phyloP scores from a whole-genome alignment of 306 rosid genomes.

The Canavalia gladiata region DNA sequence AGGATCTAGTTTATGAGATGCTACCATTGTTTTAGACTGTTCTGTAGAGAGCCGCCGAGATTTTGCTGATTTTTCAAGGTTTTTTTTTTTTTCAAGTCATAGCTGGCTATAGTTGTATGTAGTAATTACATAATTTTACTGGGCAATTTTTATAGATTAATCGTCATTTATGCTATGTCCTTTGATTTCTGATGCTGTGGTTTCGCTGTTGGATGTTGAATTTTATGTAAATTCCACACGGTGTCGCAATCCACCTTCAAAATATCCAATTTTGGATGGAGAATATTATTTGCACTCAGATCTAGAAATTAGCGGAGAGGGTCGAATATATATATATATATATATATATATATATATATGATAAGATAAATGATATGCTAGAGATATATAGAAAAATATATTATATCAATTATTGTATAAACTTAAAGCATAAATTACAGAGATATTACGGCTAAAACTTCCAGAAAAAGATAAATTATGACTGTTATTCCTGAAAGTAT shows the following conservation, averaged over 20 bases:
- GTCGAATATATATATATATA: too few species aligned
- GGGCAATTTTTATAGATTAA: constrained; percentile 21
- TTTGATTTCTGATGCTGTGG: constrained; percentile 25
- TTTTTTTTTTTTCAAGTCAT: constrained; percentile 12
- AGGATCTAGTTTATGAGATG: constrained; percentile 34
- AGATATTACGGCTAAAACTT: background rate
- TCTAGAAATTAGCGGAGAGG: too few species aligned
- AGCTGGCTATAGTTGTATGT: constrained; percentile 46
- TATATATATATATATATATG: too few species aligned
- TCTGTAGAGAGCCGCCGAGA: constrained; percentile 45
- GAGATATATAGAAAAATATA: too few species aligned
- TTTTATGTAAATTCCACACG: constrained; percentile 34
- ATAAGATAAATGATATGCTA: too few species aligned
- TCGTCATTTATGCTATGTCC: constrained; percentile 26
- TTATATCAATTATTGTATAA: too few species aligned
- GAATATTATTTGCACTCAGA: too few species aligned
- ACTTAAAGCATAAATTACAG: too few species aligned
- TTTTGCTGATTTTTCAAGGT: constrained; percentile 38
- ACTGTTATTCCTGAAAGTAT: background rate
- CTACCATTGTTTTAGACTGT: constrained; percentile 46
- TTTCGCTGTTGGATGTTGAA: constrained; percentile 22
- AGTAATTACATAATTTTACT: constrained; percentile 26
- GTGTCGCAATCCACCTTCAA: constrained; percentile 1
- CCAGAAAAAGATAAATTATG: background rate
- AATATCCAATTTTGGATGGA: background rate